Base-by-base conservation (phyloP, 176 grass and related monocot species). In the Echinochloa phyllopogon region DNA sequence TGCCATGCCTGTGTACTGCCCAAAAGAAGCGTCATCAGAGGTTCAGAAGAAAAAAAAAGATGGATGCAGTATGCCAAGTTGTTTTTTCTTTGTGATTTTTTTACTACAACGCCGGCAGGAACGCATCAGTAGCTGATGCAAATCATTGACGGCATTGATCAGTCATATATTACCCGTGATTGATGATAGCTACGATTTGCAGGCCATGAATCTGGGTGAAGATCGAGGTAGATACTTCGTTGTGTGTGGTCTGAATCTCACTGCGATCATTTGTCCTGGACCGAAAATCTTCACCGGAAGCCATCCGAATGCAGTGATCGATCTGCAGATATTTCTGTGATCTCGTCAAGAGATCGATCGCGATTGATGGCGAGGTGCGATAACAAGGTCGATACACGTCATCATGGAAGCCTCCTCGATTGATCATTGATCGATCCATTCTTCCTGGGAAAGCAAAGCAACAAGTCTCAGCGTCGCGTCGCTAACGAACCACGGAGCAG, bases 351-450 rank as follows among this genome's bases (percentile, higher is more conserved):
- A 27, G 85, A 68, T 67, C 24, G 85, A 68, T 67, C 24, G 50
- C 21, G 78, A 87, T 27, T 68, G 85, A 82, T 82, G 60, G 70
- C 3, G 85, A 87, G 39, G 52, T 10, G 41, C 47, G 10, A 56
- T 42, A 40, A 63, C 20, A 14, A n/a, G 29, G 29, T 21, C 27
- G 29, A 16, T 49, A 3, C 8, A 36, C 29, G 5, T 47, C 62
- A 80, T 74, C 33, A 33, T 80, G 59, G 33, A 21, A 5, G 27
- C 41, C 27, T 79, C 41, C 27, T 79, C 0, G 18, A n/a, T 47
- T 11, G 49, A 33, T 61, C 24, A 33, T 33, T 33, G 13, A 50
- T 51, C 24, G 42, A 47, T 72, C 15, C 52, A 21, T 52, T 81
- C 52, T 58, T 79, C 24, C n/a, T 10, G 42, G 7, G 16, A 51